Conservation (phyloP, 2,329 filamentous ascomycete species). For the Neoscytalidium dimidiatum region DNA sequence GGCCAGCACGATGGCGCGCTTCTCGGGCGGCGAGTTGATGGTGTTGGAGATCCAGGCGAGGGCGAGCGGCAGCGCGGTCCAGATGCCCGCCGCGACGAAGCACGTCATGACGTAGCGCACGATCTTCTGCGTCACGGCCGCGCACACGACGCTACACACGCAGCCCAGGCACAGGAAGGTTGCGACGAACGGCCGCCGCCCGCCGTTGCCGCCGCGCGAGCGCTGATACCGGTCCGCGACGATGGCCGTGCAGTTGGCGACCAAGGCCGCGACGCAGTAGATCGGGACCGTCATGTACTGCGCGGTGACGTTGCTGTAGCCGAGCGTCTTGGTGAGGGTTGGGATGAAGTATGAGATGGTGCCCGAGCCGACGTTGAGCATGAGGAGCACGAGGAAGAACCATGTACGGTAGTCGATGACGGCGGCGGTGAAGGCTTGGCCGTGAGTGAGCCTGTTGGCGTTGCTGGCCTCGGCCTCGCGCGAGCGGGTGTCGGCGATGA, state of each 20-base stretch:
- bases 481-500: conserved; percentile 11
- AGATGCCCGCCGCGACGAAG: conserved; percentile 48
- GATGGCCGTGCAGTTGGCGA: conserved; percentile 16
- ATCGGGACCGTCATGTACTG: conserved; percentile 58
- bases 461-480: conserved; percentile 1
- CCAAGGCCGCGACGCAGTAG: conserved; percentile 15
- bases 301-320: conserved; percentile 61
- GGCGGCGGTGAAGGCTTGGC: conserved; percentile 16
- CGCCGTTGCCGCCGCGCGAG: conserved; percentile 1
- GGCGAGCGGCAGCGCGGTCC: conserved; percentile 58
- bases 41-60: conserved; percentile 64
- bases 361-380: conserved; percentile 21
- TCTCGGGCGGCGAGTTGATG: conserved; percentile 57
- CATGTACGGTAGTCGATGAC: conserved; percentile 19
- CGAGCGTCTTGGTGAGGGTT: conserved; percentile 66
- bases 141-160: conserved; percentile 33
- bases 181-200: conserved; percentile 2
- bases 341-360: conserved; percentile 39
- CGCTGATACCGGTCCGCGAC: conserved; percentile 2
- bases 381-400: conserved; percentile 18
- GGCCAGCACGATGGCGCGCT: conserved; percentile 58
- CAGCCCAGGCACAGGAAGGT: conserved; percentile 10
- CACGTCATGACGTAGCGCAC: conserved; percentile 45
- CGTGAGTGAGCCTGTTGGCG: conserved; percentile 7
- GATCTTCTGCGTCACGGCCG: conserved; percentile 31